Evolutionary conservation across 768 basidiomycete genomes (phyloP), one percentile per base, ranked within the genome.

Genomic region (Pisolithus orientalis): DNA sequence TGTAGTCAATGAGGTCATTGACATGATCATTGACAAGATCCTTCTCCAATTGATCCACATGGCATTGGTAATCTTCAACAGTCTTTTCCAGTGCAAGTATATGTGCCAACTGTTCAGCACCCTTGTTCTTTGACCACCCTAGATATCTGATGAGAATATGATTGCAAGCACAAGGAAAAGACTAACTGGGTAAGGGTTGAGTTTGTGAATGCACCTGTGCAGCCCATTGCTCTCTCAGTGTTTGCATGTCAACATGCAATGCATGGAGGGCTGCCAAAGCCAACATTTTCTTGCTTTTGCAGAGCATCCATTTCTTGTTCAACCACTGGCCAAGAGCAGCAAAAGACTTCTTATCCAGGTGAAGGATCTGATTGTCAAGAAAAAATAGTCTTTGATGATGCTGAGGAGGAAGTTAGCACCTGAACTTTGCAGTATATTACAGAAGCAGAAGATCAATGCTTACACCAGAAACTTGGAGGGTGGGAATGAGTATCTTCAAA

Each of bases 321-420:
- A 59, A 42, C 57, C 57, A 59, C 27, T 58, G 37, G 2, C 50
- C 38, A 1, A 51, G 29, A 25, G 16, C 39, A 32, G n/a, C 28
- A 8, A 48, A 21, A 5, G 16, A 44, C 24, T 52, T 29, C 16
- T n/a, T 29, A 28, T 51, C 38, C 16, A 46, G n/a, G 24, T 52
- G 50, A 31, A 7, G 5, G 24, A 57, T 21, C 13, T 57, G 56
- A 16, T 17, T 42, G 42, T 57, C 55, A 6, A 57, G 44, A 6
- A 52, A 29, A 13, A 58, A 57, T 1, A 56, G 50, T 21, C 50
- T n/a, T 21, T 48, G 55, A 32, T 57, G 27, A 40, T 44, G 44
- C 56, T 57, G 47, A 14, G 29, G 39, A 16, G 29, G 25, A 17
- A 49, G 3, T 50, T 25, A 52, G n/a, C 17, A 1, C 27, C 17